Evolutionary conservation across 2,329 filamentous ascomycete species (phyloP), one percentile per base, ranked within the genome.

Genomic region (Cadophora sp.): DNA sequence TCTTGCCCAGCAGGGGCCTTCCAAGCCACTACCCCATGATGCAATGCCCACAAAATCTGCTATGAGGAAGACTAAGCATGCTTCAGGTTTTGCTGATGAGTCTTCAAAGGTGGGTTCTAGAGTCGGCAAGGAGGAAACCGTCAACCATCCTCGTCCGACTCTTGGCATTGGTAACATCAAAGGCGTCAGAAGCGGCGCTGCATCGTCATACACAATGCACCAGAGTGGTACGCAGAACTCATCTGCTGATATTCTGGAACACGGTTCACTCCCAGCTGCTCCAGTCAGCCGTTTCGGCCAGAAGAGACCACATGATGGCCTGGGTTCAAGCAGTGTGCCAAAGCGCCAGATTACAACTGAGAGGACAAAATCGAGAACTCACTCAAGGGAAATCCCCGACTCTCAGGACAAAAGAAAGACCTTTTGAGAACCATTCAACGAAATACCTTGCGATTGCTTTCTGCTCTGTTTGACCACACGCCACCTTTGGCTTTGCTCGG

Each of bases 11-110:
- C 12, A 12, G 7, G 46, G 14, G 3, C 22, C 50, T 31, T 60
- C 58, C 51, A 40, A 62, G 67, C 43, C 48, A n/a, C 14, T 26
- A 12, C 43, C 19, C 26, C 26, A 26, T 37, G 19, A 24, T 27
- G 29, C 19, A 61, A 58, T 48, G 40, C 55, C 61, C 8, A 19
- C 50, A 0, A 73, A 66, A 62, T 68, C 68, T 2, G 67, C 65
- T 50, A 19, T 73, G 64, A 73, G 63, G 53, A 63, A 46, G 22
- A 14, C 27, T 24, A 53, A 24, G 14, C 27, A 34, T 1, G 40
- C 37, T 26, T 29, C 40, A 1, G 31, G 14, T n/a, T 1, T 16
- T 27, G 26, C 29, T 51, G 40, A 7, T 19, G 61, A 63, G n/a
- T 14, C 19, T 63, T 24, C 48, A 22, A 62, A 19, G 2, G 27